Evolutionary conservation across 2,329 filamentous ascomycete genomes (phyloP).

Genomic region (Cladophialophora yegresii): DNA sequence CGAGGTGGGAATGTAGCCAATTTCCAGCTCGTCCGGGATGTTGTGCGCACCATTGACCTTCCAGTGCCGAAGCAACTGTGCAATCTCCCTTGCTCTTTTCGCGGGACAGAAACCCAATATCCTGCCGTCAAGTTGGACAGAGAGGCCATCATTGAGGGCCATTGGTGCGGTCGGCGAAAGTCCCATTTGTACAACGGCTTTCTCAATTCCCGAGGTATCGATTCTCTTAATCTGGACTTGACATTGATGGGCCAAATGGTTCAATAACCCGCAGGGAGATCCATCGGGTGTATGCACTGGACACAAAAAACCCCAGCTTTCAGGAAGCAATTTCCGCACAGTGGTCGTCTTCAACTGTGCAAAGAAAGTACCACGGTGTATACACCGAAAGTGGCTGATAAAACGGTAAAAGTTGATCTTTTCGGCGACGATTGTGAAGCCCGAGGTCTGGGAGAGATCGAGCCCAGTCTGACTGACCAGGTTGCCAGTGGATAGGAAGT

Average conservation of each 20-base stretch:
- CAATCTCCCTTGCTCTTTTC: conserved; percentile 75
- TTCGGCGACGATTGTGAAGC: conserved; percentile 94
- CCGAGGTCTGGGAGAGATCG: conserved; percentile 90
- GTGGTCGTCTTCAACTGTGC: conserved; percentile 96
- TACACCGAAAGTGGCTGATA: conserved; percentile 98
- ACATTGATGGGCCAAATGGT: conserved; percentile 94
- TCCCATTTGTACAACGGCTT: conserved; percentile 75
- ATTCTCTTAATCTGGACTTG: conserved; percentile 75
- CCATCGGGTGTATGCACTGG: conserved; percentile 98
- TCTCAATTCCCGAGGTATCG: conserved; percentile 73
- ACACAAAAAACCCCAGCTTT: conserved; percentile 97
- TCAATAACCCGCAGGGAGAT: conserved; percentile 87
- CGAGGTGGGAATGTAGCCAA: conserved; percentile 86
- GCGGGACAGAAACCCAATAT: conserved; percentile 90
- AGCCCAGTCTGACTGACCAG: conserved; percentile 86
- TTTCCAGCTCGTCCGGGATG: conserved; percentile 81
- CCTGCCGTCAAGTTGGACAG: conserved; percentile 85
- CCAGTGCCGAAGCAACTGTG: conserved; percentile 88
- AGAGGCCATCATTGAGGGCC: conserved; percentile 77
- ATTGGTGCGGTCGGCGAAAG: conserved; percentile 74
- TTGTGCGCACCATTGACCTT: conserved; percentile 85
- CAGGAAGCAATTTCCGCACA: conserved; percentile 89
- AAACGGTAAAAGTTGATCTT: conserved; percentile 99
- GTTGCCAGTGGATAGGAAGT: conserved; percentile 96
- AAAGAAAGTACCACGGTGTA: conserved; percentile 98